These are phyloP conservation scores for Cystofilobasidium ferigula DNA, from an alignment of 768 basidiomycete genomes.

Conservation along the genomic window DNA sequence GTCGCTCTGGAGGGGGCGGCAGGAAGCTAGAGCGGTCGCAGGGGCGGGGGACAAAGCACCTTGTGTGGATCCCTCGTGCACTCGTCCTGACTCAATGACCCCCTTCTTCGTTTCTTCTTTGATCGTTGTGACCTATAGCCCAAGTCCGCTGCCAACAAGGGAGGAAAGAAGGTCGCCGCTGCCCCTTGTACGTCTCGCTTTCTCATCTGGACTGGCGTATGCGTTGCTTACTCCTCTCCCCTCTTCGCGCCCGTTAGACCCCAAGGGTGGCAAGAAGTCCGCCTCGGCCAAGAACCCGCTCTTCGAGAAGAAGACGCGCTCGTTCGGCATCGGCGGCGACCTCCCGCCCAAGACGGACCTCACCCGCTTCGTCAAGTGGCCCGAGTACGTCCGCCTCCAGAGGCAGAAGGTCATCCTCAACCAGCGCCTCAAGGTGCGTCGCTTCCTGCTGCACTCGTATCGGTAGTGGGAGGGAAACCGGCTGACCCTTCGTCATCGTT, in stretches of 20 bases:
- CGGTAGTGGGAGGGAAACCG: no score
- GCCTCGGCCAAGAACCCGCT: slow-evolving; percentile 69
- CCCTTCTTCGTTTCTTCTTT: neutral
- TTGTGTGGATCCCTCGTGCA: no score
- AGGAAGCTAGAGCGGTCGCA: no score
- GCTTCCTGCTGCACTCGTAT: neutral
- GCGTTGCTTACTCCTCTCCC: neutral
- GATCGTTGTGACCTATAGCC: slow-evolving; percentile 27
- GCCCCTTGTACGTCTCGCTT: slow-evolving; percentile 36
- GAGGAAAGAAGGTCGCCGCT: slow-evolving; percentile 40
- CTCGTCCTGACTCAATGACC: neutral
- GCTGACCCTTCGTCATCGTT: neutral
- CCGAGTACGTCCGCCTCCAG: slow-evolving; percentile 94
- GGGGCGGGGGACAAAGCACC: no score
- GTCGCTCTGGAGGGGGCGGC: no score
- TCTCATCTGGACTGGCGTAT: neutral
- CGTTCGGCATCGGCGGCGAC: slow-evolving; percentile 95
- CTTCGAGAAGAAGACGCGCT: slow-evolving; percentile 78
- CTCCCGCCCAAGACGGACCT: slow-evolving; percentile 79
- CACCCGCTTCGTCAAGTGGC: slow-evolving; percentile 98
- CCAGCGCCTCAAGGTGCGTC: slow-evolving; percentile 72
- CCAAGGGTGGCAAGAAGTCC: slow-evolving; percentile 58
- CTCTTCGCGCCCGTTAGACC: slow-evolving; percentile 37
- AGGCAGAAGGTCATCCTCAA: slow-evolving; percentile 96
- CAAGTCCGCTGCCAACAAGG: slow-evolving; percentile 36